Evolutionary conservation across 2,329 filamentous ascomycete genomes (phyloP), one percentile per base, ranked within the genome.

Genomic region (Calonectria crousiana): DNA sequence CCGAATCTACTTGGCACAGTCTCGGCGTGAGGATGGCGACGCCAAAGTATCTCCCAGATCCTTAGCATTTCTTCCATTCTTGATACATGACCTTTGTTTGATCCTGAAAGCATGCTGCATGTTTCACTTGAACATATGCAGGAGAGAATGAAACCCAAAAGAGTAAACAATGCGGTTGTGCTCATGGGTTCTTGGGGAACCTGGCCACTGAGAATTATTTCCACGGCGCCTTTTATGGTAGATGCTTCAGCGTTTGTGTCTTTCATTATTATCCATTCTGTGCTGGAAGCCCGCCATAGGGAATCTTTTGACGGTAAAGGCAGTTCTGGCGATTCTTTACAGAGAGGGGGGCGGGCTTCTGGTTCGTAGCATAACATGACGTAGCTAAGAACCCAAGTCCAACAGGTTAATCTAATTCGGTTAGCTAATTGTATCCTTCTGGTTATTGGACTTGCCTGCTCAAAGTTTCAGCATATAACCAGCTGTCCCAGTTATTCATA

Each of bases 1-100:
- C 53, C 53, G 36, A 58, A 58, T 18, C 53, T 36, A 8, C 32
- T 58, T 32, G 53, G 53, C 4, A 58, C 53, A 18, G 53, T 58
- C 32, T 58, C 53, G 14, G 11, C 53, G 6, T 58, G 53, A 16
- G 53, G 53, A 26, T 58, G 53, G 20, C 32, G 53, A 6, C 32
- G 30, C 53, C 53, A 58, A 13, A 58, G 53, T 4, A 26, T 38
- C 26, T 58, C 30, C 53, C 53, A 58, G 4, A 58, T n/a, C 6
- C n/a, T 20, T 14, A 58, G n/a, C 9, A n/a, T 23, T 11, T 58
- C 32, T 23, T 58, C 53, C 32, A 58, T 58, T 13, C 38, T 58
- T 4, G 32, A 58, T 4, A 58, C 6, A 16, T 8, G 18, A 4
- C 38, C 32, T 14, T 26, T 36, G 20, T 36, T 23, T 11, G 32